Percentiles rank a stretch among this genome's conserved stretches.
These are phyloP conservation scores for Globisporangium okanoganense DNA, from an alignment of 352 stramenopile genomes.

Conservation along the genomic window DNA sequence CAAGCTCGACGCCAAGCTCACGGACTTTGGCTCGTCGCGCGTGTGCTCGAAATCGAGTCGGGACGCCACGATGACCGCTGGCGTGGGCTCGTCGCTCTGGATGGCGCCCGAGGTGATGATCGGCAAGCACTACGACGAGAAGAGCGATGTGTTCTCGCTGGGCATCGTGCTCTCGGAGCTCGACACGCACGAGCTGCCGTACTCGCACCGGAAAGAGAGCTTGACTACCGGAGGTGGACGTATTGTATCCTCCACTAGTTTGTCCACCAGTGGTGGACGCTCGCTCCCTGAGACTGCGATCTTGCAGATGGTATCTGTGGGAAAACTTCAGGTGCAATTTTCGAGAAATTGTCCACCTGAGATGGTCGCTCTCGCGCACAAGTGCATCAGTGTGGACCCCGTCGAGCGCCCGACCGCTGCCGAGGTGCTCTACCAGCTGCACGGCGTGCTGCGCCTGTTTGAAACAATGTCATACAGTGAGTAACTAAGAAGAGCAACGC, in stretches of 20 bases:
- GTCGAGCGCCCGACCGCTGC: conserved; percentile 9
- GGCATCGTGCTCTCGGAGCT: conserved; percentile 81
- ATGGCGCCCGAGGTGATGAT: conserved; percentile 36
- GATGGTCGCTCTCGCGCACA: conserved; percentile 8
- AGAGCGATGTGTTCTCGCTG: conserved; percentile 48
- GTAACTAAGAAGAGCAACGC: background rate
- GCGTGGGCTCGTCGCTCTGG: conserved; percentile 33
- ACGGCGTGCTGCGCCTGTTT: conserved; percentile 11
- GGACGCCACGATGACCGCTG: conserved; percentile 30
- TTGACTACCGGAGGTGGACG: background rate
- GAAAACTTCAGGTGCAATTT: conserved; percentile 16
- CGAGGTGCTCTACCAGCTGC: conserved; percentile 20
- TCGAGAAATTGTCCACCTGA: conserved; percentile 7
- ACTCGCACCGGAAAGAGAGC: conserved; percentile 18
- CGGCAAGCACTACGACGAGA: conserved; percentile 26
- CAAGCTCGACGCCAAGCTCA: conserved; percentile 39
- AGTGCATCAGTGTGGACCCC: conserved; percentile 12
- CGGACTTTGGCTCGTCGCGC: conserved; percentile 41
- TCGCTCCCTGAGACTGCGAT: conserved; percentile 25
- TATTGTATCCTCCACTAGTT: background rate
- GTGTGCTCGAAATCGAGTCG: background rate
- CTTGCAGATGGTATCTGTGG: conserved; percentile 26
- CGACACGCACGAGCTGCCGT: conserved; percentile 47
- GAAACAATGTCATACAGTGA: conserved; percentile 4
- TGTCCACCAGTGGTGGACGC: background rate